Base-by-base conservation (phyloP, 371 early-diverging fungal species). In the Amoeboaphelidium occidentale region DNA sequence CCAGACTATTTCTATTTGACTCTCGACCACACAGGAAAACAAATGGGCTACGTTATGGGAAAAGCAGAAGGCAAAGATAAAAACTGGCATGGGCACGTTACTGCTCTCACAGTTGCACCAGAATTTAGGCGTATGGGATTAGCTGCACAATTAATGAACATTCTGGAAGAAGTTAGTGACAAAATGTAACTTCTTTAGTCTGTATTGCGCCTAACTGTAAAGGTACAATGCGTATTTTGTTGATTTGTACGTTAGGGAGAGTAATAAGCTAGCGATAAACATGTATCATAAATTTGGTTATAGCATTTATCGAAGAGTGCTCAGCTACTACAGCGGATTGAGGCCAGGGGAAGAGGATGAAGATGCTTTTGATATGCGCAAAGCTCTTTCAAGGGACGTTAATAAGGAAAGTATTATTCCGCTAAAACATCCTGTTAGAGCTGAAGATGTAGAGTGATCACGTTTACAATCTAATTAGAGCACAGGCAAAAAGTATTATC, bases 51-150 rank as follows among this genome's bases (percentile, higher is more conserved):
- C 25, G 39, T 91, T 32, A 86, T 96, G 86, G 93, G 92, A 21
- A 96, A 96, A 56, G 83, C 86, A 6, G 97, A 96, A 61, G 97
- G 94, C 43, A 67, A 63, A 1, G 79, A 74, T 24, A 74, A 73
- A 49, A 75, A 81, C 26, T 97, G 93, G 93, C 97, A 97, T 57
- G 91, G 92, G 0, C 99, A 99, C 61, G 91, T 98, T 43, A 92
- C 97, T 2, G 98, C 98, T 3, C 70, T 99, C 27, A 94, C 93
- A 1, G 90, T 97, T 0, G 81, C 89, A 0, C 93, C 97, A n/a
- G 81, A 84, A 55, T 89, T 78, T 58, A 79, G 99, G 46, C 77
- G 91, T 14, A 62, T 87, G 49, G 85, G 90, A 1, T 71, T 98
- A 1, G 99, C 91, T 0, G 73, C 75, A 39, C 68, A 73, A 23